These are phyloP conservation scores for Triangularia setosa DNA, from an alignment of 2,329 filamentous ascomycete species.

Conservation along the genomic window DNA sequence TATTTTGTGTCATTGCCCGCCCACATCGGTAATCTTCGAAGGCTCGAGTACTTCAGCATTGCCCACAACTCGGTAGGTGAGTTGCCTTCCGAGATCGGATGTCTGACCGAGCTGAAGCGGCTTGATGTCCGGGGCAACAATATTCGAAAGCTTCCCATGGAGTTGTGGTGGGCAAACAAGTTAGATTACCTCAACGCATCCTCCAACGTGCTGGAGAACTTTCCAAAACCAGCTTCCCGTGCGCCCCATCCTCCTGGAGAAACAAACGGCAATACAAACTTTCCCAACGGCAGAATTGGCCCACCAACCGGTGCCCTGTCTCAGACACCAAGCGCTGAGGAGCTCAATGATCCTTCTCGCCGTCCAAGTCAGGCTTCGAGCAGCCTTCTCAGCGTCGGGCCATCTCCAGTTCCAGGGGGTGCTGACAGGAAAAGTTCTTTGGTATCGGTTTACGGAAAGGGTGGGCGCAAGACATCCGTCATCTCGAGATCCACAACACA, in stretches of 20 bases:
- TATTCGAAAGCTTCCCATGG: conserved; percentile 78
- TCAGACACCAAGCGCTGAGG: conserved; percentile 70
- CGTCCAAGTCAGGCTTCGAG: conserved; percentile 82
- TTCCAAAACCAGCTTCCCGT: conserved; percentile 80
- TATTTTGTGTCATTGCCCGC: conserved; percentile 88
- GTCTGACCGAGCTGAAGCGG: conserved; percentile 75
- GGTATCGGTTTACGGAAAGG: conserved; percentile 73
- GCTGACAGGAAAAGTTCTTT: conserved; percentile 76
- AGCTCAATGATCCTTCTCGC: conserved; percentile 61
- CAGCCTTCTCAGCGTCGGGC: conserved; percentile 69
- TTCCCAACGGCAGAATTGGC: conserved; percentile 34
- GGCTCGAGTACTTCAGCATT: conserved; percentile 87
- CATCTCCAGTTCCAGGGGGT: conserved; percentile 60
- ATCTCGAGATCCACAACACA: conserved; percentile 59
- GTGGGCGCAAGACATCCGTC: conserved; percentile 79
- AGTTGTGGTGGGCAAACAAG: conserved; percentile 93
- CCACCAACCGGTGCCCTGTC: conserved; percentile 42
- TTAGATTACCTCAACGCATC: conserved; percentile 92
- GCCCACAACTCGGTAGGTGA: conserved; percentile 85
- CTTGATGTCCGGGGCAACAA: conserved; percentile 94
- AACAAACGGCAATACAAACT: conserved; percentile 41
- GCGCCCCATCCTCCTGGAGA: conserved; percentile 59
- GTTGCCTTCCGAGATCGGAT: conserved; percentile 83
- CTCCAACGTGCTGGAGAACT: conserved; percentile 85
- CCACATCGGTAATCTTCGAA: conserved; percentile 77